Evolutionary conservation across 1,139 yeast genomes (phyloP).

Genomic region (Taphrina deformans): DNA sequence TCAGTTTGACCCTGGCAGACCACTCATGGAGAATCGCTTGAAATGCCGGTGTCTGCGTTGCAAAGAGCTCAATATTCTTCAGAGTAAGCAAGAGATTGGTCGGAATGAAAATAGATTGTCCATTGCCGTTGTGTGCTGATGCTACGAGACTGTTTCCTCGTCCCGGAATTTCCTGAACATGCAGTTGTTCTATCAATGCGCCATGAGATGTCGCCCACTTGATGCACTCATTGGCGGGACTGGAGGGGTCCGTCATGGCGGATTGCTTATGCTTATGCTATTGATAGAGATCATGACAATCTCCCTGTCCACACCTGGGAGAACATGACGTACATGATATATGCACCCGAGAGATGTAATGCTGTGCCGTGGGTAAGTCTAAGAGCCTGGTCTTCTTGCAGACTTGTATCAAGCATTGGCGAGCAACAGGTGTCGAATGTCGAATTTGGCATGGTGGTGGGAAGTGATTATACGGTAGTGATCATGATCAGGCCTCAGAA

Average conservation of each 20-base stretch:
- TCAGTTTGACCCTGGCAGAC: constrained; percentile 1
- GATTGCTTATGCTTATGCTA: neutral
- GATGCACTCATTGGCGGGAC: neutral
- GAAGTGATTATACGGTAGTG: too few relatives aligned
- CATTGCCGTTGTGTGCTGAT: neutral
- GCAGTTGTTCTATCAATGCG: neutral
- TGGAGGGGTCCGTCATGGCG: neutral
- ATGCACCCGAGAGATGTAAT: too few relatives aligned
- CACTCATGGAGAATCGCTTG: neutral
- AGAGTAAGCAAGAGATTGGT: neutral
- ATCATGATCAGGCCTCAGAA: too few relatives aligned
- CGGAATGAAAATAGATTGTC: neutral
- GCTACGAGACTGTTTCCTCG: constrained; percentile 11
- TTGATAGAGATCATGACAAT: too few relatives aligned
- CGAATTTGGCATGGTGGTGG: too few relatives aligned
- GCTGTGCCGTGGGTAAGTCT: too few relatives aligned
- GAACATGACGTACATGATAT: too few relatives aligned
- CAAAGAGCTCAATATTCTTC: neutral
- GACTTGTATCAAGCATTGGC: too few relatives aligned
- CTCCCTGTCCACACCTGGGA: too few relatives aligned
- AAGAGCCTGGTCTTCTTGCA: too few relatives aligned
- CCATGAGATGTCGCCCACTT: constrained; percentile 7
- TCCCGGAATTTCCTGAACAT: neutral
- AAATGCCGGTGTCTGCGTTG: neutral
- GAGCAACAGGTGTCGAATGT: too few relatives aligned